Percentiles rank a stretch among this genome's conserved stretches.
phyloP scores from a whole-genome alignment of 345 rosid genomes.

The Dovyalis caffra region DNA sequence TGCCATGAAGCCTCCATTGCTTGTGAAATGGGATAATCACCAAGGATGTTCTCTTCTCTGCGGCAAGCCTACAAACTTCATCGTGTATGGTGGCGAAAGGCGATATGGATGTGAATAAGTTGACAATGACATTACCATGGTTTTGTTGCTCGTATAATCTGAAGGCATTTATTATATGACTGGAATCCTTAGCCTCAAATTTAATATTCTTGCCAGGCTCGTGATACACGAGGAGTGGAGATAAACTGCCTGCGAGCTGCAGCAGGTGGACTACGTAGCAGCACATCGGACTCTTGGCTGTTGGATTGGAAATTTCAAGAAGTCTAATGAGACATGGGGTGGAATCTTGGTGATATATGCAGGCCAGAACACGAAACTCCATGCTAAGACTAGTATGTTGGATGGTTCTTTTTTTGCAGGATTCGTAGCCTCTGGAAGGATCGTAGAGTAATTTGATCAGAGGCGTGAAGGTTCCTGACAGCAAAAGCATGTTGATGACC shows the following conservation, averaged over 20 bases:
- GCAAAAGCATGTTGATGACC: conserved; percentile 7
- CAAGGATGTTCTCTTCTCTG: conserved; percentile 47
- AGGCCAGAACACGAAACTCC: conserved; percentile 15
- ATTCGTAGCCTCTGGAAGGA: conserved; percentile 8
- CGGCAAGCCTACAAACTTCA: conserved; percentile 52
- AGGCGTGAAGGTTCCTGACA: conserved; percentile 16
- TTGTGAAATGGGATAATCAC: conserved; percentile 49
- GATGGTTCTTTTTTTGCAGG: conserved; percentile 4
- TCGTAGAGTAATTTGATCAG: conserved; percentile 14
- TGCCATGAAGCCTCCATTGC: conserved; percentile 39
- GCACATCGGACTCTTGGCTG: conserved; percentile 16
- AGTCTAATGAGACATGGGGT: conserved; percentile 12
- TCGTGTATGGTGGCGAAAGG: conserved; percentile 49
- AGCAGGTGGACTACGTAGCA: conserved; percentile 17
- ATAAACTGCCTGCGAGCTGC: conserved; percentile 14
- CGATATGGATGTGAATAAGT: conserved; percentile 44
- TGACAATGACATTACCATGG: conserved; percentile 36
- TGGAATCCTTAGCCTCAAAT: not conserved
- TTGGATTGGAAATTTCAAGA: conserved; percentile 12
- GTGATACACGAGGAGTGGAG: conserved; percentile 17
- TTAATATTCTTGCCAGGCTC: conserved; percentile 4
- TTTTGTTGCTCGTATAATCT: conserved; percentile 35
- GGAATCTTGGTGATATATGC: conserved; percentile 17
- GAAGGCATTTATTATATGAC: conserved; percentile 39
- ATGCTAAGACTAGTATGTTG: not conserved